Base-by-base conservation (phyloP, 169 alveolate species). In the Ophryocystis elektroscirrha region DNA sequence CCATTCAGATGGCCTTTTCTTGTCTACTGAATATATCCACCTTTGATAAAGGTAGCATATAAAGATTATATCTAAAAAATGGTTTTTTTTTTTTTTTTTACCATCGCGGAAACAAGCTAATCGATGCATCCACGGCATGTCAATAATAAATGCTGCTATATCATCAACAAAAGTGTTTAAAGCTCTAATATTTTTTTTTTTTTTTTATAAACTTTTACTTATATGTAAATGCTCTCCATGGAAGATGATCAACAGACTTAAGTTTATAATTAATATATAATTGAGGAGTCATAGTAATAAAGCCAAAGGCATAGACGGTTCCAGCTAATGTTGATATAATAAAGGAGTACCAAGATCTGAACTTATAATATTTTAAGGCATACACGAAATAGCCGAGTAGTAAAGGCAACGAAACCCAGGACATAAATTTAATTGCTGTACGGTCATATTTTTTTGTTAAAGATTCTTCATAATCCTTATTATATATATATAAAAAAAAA, bases 191-290 rank as follows among this genome's bases (percentile, higher is more conserved):
- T 12, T 2, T 15, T 19, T n/a, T n/a, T n/a, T n/a, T n/a, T n/a
- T n/a, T n/a, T n/a, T n/a, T n/a, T n/a, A n/a, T n/a, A n/a, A n/a
- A n/a, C n/a, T n/a, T n/a, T n/a, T 12, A 60, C 72, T 76, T 73
- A 71, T 88, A 91, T 39, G 83, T 81, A 59, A 87, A 71, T 4
- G 95, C 90, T 48, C 90, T 70, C 93, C 95, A 85, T 26, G 99
- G 99, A 53, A 94, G 72, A 60, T 94, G 98, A 56, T 91, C 98
- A 2, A 94, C 99, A 0, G 96, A 85, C 67, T 90, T 75, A 46
- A 91, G 73, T 71, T 86, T 84, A 71, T 94, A 94, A 75, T 94
- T 94, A 48, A 91, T 89, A 71, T 89, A 94, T 29, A 94, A 74
- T 73, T 94, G 93, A 15, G 74, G 74, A 18, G 74, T 65, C 74